Evolutionary conservation across 345 rosid genomes (phyloP).

Genomic region (Raphanus raphanistrum): DNA sequence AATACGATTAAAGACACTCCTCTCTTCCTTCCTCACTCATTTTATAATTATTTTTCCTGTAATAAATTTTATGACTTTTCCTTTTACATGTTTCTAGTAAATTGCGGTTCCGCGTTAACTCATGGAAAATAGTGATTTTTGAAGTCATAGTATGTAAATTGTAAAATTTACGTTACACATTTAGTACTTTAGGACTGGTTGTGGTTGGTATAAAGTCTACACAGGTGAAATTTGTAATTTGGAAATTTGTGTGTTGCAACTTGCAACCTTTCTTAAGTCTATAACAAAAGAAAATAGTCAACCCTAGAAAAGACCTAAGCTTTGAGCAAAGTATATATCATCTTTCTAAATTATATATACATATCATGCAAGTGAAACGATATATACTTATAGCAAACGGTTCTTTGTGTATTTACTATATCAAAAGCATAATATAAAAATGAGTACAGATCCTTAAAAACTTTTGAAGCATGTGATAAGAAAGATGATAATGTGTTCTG

Average conservation of each 20-base stretch:
- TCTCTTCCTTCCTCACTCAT: constrained; percentile 17
- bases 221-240: neutral
- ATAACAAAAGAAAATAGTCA: neutral
- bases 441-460: neutral
- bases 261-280: neutral
- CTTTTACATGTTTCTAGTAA: neutral
- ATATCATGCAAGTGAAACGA: neutral
- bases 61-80: neutral
- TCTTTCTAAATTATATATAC: neutral
- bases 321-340: neutral
- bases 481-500: neutral
- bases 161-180: neutral
- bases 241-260: neutral
- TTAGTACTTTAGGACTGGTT: neutral
- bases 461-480: constrained; percentile 7
- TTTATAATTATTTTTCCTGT: neutral
- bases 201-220: neutral
- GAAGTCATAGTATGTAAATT: neutral
- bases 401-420: neutral
- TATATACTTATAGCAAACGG: neutral
- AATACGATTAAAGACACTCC: constrained; percentile 39
- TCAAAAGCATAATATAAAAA: neutral
- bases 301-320: too few species aligned
- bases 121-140: neutral
- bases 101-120: neutral